Conservation (phyloP, 192 early-diverging fungal species). For the Rhizophagus prolifer region DNA sequence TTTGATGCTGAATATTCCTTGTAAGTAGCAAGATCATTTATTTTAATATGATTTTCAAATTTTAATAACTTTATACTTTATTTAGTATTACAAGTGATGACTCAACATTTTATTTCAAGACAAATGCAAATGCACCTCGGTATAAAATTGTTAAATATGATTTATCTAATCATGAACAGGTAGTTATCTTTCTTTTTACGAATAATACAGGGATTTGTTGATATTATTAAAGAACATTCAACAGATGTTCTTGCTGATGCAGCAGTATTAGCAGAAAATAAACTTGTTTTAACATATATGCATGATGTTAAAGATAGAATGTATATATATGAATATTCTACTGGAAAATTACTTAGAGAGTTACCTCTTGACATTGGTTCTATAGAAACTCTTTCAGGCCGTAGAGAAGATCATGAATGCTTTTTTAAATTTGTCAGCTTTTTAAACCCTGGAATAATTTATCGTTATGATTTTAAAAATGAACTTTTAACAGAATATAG, state of each 20-base stretch:
- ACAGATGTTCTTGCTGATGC: constrained; percentile 47
- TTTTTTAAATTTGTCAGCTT: constrained; percentile 60
- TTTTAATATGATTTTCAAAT: no score
- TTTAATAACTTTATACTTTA: background rate
- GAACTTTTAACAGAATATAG: constrained; percentile 41
- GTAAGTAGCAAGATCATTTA: constrained; percentile 21
- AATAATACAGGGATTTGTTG: constrained; percentile 49
- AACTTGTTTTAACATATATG: constrained; percentile 59
- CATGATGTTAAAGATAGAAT: constrained; percentile 61
- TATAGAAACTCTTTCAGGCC: constrained; percentile 37
- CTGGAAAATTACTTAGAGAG: constrained; percentile 41
- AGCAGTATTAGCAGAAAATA: constrained; percentile 51
- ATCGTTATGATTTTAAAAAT: constrained; percentile 54
- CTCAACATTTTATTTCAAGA: constrained; percentile 59
- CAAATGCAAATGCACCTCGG: constrained; percentile 62
- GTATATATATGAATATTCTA: constrained; percentile 46
- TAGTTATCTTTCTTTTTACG: constrained; percentile 7
- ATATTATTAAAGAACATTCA: constrained; percentile 56
- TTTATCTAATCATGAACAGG: constrained; percentile 50
- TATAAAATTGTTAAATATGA: constrained; percentile 63
- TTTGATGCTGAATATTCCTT: constrained; percentile 50
- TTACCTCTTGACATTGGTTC: constrained; percentile 54
- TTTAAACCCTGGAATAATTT: constrained; percentile 58
- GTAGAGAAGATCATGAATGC: constrained; percentile 47
- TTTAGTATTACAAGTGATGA: constrained; percentile 58